These are phyloP conservation scores for Ophiostoma sp. DNA, from an alignment of 2,329 filamentous ascomycete genomes.

Conservation along the genomic window DNA sequence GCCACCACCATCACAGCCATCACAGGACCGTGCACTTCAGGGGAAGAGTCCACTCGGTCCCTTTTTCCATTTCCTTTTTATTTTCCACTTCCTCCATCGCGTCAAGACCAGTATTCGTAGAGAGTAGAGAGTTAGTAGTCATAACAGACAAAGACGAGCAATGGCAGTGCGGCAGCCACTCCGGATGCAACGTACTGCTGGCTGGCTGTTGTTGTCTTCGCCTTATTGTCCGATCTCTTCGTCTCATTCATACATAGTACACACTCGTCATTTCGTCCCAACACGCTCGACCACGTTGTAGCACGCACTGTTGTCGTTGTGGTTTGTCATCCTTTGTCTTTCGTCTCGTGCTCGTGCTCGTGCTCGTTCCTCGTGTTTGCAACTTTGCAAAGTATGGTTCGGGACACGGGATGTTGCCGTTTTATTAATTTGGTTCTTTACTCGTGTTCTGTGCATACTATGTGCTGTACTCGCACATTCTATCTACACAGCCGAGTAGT, in stretches of 20 bases:
- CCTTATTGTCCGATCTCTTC: background rate
- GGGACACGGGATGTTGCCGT: constrained; percentile 8
- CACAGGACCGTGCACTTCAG: constrained; percentile 9
- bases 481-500: background rate
- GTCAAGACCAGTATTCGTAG: background rate
- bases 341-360: background rate
- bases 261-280: background rate
- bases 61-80: background rate
- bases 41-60: background rate
- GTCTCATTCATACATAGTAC: background rate
- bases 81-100: background rate
- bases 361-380: background rate
- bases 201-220: background rate
- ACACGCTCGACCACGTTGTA: background rate
- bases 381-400: background rate
- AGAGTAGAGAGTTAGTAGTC: no score
- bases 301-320: background rate
- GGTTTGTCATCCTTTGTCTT: background rate
- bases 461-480: background rate
- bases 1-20: background rate
- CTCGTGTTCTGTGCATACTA: background rate
- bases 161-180: background rate
- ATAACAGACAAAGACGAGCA: background rate
- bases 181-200: background rate
- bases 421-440: background rate